These are phyloP conservation scores for Aaosphaeria pasadenensis DNA, from an alignment of 2,329 filamentous ascomycete species.

Conservation along the genomic window DNA sequence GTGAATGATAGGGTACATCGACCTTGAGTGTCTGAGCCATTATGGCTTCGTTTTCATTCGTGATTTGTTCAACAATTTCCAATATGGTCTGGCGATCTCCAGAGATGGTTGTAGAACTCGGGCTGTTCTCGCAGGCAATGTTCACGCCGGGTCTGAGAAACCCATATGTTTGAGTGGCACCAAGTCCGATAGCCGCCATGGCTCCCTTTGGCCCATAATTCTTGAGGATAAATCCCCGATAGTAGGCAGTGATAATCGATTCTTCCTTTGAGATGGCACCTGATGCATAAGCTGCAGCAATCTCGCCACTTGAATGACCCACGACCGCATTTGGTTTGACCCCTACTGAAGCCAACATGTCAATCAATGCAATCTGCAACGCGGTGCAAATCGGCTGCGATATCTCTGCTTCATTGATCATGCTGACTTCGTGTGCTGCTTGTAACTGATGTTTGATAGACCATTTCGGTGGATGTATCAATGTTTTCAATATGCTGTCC, in stretches of 20 bases:
- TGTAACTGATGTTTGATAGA: conserved; percentile 1
- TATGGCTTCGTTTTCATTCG: conserved; percentile 20
- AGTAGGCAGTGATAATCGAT: conserved; percentile 7
- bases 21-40: conserved; percentile 13
- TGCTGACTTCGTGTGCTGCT: background rate
- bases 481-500: background rate
- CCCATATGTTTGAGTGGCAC: background rate
- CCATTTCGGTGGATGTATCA: conserved; percentile 1
- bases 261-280: conserved; percentile 6
- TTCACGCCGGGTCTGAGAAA: background rate
- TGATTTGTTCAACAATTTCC: conserved; percentile 3
- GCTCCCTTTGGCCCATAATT: background rate
- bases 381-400: conserved; percentile 13
- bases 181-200: conserved; percentile 3
- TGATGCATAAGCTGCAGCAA: conserved; percentile 21
- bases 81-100: conserved; percentile 13
- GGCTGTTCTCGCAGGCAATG: conserved; percentile 16
- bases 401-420: conserved; percentile 9
- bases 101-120: conserved; percentile 16
- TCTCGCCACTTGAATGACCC: conserved; percentile 20
- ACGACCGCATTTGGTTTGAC: conserved; percentile 11
- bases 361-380: conserved; percentile 10
- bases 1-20: conserved; percentile 27
- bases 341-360: conserved; percentile 5
- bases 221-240: background rate